These are phyloP conservation scores for Zoysia japonica DNA, from an alignment of 176 grass and related monocot species.

Conservation along the genomic window DNA sequence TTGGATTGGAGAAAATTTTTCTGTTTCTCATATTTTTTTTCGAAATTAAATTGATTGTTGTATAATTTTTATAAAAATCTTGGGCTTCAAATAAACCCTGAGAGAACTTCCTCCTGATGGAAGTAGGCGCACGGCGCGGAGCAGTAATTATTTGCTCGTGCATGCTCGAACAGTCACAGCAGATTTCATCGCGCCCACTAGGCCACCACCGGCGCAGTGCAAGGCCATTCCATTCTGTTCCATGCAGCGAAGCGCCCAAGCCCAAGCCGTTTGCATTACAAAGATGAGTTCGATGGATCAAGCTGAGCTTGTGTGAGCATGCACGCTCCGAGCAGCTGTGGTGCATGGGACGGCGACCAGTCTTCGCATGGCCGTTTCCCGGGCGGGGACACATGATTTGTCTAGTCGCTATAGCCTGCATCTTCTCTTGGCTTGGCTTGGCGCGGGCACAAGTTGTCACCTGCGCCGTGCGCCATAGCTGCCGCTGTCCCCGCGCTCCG, in stretches of 20 bases:
- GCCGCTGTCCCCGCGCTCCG: constrained; percentile 11
- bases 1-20: too few relatives aligned
- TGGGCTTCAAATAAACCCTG: too few relatives aligned
- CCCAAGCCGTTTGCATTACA: not conserved
- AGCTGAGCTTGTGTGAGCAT: not conserved
- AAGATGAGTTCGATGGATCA: not conserved
- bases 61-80: too few relatives aligned
- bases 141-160: constrained; percentile 24
- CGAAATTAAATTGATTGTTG: too few relatives aligned
- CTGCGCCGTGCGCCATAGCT: not conserved
- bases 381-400: constrained; percentile 44
- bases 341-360: constrained; percentile 6
- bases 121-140: too few relatives aligned
- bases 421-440: constrained; percentile 7
- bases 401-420: not conserved
- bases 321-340: not conserved
- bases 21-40: too few relatives aligned
- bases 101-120: not conserved
- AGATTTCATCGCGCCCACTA: not conserved
- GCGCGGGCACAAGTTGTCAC: not conserved
- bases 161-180: constrained; percentile 34
- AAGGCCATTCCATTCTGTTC: constrained; percentile 2
- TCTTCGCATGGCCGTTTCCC: not conserved
- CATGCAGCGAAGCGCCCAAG: not conserved
- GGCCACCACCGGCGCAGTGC: not conserved